A percentile compares a stretch with the other conserved stretches of the same genome.
These are phyloP conservation scores for Peniophora sp. DNA, from an alignment of 1,284 basidiomycete genomes.

Conservation along the genomic window DNA sequence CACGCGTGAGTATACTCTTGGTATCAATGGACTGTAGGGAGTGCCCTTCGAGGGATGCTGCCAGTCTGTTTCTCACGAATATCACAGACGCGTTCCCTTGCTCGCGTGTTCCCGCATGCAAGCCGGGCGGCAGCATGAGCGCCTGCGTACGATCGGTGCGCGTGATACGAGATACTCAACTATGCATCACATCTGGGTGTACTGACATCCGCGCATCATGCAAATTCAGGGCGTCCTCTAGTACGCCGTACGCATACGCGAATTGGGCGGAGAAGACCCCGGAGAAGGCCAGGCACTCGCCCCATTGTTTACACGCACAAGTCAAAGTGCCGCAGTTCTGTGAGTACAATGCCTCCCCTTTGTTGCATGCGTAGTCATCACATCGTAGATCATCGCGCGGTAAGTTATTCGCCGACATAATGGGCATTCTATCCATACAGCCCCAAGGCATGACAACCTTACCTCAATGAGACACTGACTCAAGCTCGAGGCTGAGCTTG, in stretches of 20 bases:
- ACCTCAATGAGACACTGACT: constrained; percentile 79
- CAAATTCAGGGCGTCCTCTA: constrained; percentile 94
- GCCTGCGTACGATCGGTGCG: neutral
- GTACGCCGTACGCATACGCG: constrained; percentile 90
- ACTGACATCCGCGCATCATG: constrained; percentile 70
- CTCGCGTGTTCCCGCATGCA: too few relatives aligned
- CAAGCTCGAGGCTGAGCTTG: constrained; percentile 64
- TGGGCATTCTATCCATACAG: neutral
- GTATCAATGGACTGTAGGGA: too few relatives aligned
- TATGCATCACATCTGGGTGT: too few relatives aligned
- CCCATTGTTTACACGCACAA: constrained; percentile 93
- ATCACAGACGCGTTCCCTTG: too few relatives aligned
- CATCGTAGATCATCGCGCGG: constrained; percentile 59
- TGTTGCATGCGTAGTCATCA: constrained; percentile 7
- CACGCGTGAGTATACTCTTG: constrained; percentile 59
- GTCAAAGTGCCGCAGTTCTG: constrained; percentile 82
- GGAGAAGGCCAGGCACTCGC: constrained; percentile 31
- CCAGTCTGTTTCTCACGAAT: too few relatives aligned
- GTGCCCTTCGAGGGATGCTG: too few relatives aligned
- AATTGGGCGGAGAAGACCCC: constrained; percentile 62
- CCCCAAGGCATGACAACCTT: constrained; percentile 68
- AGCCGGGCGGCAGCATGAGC: too few relatives aligned
- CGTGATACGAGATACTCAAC: too few relatives aligned
- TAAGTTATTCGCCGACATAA: constrained; percentile 25
- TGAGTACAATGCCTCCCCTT: constrained; percentile 27